Conservation (phyloP, 306 rosid species). For the Neltuma alba region DNA sequence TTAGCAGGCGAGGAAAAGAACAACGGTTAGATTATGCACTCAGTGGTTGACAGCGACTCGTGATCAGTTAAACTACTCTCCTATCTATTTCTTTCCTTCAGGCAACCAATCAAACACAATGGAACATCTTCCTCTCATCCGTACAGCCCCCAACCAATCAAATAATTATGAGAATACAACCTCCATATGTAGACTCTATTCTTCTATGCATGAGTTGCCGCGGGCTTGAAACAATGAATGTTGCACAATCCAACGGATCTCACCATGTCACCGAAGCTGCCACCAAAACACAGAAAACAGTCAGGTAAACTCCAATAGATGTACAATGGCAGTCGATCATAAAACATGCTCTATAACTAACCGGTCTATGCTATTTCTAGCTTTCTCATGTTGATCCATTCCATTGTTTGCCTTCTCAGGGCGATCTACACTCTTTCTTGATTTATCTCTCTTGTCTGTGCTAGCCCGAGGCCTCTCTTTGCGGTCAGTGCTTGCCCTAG, state of each 20-base stretch:
- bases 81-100: slow-evolving; percentile 37
- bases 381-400: slow-evolving; percentile 64
- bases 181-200: slow-evolving; percentile 38
- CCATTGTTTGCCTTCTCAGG: slow-evolving; percentile 53
- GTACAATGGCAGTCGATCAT: not conserved
- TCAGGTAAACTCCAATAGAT: slow-evolving; percentile 38
- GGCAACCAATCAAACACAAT: slow-evolving; percentile 40
- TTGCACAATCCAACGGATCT: slow-evolving; percentile 93
- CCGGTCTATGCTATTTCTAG: slow-evolving; percentile 89
- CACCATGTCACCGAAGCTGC: slow-evolving; percentile 92
- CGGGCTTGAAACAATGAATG: slow-evolving; percentile 90
- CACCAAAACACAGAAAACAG: slow-evolving; percentile 38
- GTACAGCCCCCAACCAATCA: slow-evolving; percentile 59
- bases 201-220: slow-evolving; percentile 61
- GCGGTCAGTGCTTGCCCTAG: slow-evolving; percentile 56
- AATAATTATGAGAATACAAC: slow-evolving; percentile 38
- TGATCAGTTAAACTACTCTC: slow-evolving; percentile 45
- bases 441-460: slow-evolving; percentile 69
- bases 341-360: slow-evolving; percentile 35
- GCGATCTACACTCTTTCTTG: slow-evolving; percentile 64
- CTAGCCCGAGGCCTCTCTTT: slow-evolving; percentile 72
- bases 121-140: slow-evolving; percentile 45
- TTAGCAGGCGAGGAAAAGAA: slow-evolving; percentile 22
- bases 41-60: slow-evolving; percentile 35
- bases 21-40: slow-evolving; percentile 33